Evolutionary conservation across 306 rosid species (phyloP), one percentile per base, ranked within the genome.

Genomic region (Senna siamea): DNA sequence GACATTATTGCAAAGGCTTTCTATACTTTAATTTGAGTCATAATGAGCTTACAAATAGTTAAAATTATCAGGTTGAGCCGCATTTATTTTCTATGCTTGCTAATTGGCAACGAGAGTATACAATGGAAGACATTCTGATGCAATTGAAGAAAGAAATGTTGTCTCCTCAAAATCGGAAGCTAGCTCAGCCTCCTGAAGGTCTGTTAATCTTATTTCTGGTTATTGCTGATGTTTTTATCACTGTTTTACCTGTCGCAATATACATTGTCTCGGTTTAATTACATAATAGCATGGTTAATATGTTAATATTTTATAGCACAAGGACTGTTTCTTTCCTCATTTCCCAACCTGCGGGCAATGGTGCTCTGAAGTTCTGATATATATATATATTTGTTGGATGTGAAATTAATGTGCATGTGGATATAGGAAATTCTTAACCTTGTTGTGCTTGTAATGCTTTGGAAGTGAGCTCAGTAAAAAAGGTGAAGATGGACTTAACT

Each of bases 111-210:
- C 84, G 97, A 79, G 96, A 90, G 86, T 46, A 72, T 81, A 92
- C 95, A 50, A 88, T 94, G 99, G 99, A 94, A 85, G 96, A 88
- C 76, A 71, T 88, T 78, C 85, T 94, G 81, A 66, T 89, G 76
- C 99, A 89, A 72, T 75, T 94, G 90, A 94, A 94, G 92, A 94
- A 94, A 86, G 99, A 94, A 52, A 94, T 94, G 99, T 78, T 51
- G 72, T 89, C 93, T 66, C 96, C 99, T 51, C 99, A 94, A 76
- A 94, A 94, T 80, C 87, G 97, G 81, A 94, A 81, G 88, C 88
- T 91, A 75, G 78, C 89, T 80, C 99, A 94, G 84, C 97, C 97
- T 71, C 90, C 92, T 53, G 99, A 94, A 89, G 97, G 97, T 92
- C 54, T 30, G 88, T 75, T 19, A 28, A 17, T 63, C 70, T 72